phyloP scores from a whole-genome alignment of 2,329 filamentous ascomycete genomes.

The Diaporthe eres region DNA sequence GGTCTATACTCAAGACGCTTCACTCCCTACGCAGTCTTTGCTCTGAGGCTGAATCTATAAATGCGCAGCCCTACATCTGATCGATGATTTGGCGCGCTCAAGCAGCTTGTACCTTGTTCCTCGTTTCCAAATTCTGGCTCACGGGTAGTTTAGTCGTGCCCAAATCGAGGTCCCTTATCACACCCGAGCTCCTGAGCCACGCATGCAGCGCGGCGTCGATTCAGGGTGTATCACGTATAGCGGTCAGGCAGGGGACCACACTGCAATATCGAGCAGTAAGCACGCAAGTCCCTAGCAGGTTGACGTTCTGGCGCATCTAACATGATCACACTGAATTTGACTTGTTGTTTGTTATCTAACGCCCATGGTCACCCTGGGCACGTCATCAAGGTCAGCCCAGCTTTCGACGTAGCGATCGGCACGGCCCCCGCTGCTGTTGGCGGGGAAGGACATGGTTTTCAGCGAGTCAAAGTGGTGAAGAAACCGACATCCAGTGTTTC shows the following conservation, averaged over 20 bases:
- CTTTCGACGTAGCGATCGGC: slow-evolving; percentile 8
- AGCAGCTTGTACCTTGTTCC: not conserved
- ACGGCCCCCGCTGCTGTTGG: slow-evolving; percentile 9
- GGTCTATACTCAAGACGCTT: slow-evolving; percentile 1
- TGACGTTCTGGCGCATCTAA: slow-evolving; percentile 12
- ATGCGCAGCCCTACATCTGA: not conserved
- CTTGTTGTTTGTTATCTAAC: not conserved
- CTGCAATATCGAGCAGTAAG: slow-evolving; percentile 19
- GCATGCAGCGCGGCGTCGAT: not conserved
- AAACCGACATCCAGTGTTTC: slow-evolving; percentile 17
- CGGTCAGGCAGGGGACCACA: not conserved
- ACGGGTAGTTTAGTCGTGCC: not conserved
- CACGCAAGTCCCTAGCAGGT: slow-evolving; percentile 25
- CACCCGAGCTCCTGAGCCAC: not conserved
- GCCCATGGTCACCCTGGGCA: slow-evolving; percentile 3
- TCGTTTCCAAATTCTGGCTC: not conserved
- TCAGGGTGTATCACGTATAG: not conserved
- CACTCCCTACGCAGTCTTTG: not conserved
- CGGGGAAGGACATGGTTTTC: slow-evolving; percentile 3
- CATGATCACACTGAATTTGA: not conserved
- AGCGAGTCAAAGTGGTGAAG: slow-evolving; percentile 1
- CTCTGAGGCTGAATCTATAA: not conserved
- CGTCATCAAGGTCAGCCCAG: slow-evolving; percentile 11
- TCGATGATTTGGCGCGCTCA: not conserved
- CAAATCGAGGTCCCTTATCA: not conserved